Evolutionary conservation across 306 rosid species (phyloP), one percentile per base, ranked within the genome.

Genomic region (Pterocarpus macrocarpus): DNA sequence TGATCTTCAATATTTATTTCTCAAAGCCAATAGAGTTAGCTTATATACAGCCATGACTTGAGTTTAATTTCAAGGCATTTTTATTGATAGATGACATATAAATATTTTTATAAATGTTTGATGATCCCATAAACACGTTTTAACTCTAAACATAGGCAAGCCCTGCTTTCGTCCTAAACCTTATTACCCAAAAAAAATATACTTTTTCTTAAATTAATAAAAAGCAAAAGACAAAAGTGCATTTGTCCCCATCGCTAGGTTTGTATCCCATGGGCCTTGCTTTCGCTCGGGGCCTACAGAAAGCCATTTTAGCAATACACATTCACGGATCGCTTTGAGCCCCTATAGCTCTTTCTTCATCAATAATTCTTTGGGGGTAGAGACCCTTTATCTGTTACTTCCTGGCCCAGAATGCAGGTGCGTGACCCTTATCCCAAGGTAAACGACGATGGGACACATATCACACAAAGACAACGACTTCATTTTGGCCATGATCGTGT

Each of bases 311-410:
- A 61, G 75, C 87, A 35, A 70, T 50, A 47, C 28, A 17, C 8
- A 50, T 71, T 91, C 93, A 91, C 95, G 93, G 95, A 87, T 88
- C 61, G n/a, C 71, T 76, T 86, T 78, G 78, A 83, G 78, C 62
- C 74, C 80, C 83, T 44, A 77, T 77, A 82, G 64, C 65, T 49
- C 43, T 66, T 38, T 35, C 3, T 14, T 14, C 30, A 49, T 71
- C 71, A 64, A 71, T 56, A 70, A 80, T 80, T 85, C 76, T 55
- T 78, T 13, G 17, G 33, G 58, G 22, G 75, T 38, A 65, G 58
- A 62, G 38, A 69, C 69, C 58, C 3, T 2, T 70, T 72, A 15
- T 44, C 74, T 78, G 30, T 67, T 10, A 7, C 79, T 81, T 67
- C 82, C 45, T 72, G 68, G 68, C 71, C 79, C 72, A 5, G 34